These are phyloP conservation scores for Apiospora hydei DNA, from an alignment of 2,329 filamentous ascomycete species.

Conservation along the genomic window DNA sequence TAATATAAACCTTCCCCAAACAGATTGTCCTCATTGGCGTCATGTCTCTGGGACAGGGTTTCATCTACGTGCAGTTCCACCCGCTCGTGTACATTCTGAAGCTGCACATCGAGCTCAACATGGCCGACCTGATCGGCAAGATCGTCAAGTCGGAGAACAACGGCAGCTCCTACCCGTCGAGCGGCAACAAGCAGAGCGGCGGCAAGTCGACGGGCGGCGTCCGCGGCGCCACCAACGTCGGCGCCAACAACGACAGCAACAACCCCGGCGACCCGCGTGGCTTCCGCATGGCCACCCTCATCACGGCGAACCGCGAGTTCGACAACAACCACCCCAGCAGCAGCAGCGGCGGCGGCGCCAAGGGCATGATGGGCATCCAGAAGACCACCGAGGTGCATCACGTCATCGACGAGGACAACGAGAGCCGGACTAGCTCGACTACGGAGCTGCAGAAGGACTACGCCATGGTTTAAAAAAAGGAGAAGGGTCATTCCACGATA, in stretches of 20 bases:
- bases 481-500: background rate
- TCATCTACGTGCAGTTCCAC: slow-evolving; percentile 54
- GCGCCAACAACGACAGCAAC: background rate
- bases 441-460: slow-evolving; percentile 22
- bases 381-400: slow-evolving; percentile 16
- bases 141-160: slow-evolving; percentile 24
- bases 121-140: slow-evolving; percentile 28
- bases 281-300: slow-evolving; percentile 22
- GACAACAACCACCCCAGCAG: background rate
- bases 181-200: slow-evolving; percentile 1
- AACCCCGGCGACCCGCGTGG: slow-evolving; percentile 12
- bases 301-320: slow-evolving; percentile 23
- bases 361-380: slow-evolving; percentile 6
- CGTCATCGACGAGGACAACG: slow-evolving; percentile 19
- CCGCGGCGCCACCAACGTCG: background rate
- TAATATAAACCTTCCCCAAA: background rate
- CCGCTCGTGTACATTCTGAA: slow-evolving; percentile 48
- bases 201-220: slow-evolving; percentile 9
- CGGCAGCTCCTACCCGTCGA: slow-evolving; percentile 21
- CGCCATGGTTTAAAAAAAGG: background rate
- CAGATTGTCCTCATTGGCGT: slow-evolving; percentile 47
- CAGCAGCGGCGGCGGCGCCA: background rate
- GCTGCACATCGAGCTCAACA: slow-evolving; percentile 30
- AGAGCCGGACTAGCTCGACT: slow-evolving; percentile 18
- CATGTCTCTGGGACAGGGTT: slow-evolving; percentile 51